Evolutionary conservation across 2,329 filamentous ascomycete genomes (phyloP).

Genomic region (Apiospora aurea): DNA sequence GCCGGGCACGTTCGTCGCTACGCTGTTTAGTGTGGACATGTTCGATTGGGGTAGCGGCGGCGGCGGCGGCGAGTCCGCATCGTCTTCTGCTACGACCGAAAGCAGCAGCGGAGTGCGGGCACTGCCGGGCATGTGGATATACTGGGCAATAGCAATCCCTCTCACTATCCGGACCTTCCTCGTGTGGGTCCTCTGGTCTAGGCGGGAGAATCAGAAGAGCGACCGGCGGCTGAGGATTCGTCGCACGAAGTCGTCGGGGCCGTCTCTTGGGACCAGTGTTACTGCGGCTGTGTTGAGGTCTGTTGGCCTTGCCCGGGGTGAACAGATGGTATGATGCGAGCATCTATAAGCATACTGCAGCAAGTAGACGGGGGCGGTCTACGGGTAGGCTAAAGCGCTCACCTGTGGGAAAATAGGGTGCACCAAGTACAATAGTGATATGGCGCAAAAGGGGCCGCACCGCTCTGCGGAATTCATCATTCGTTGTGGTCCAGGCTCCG

Average conservation of each 20-base stretch:
- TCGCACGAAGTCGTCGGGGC: not conserved
- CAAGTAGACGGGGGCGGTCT: no score
- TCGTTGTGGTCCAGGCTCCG: no score
- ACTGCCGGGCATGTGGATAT: not conserved
- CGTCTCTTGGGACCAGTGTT: not conserved
- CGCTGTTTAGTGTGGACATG: not conserved
- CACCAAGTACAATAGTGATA: no score
- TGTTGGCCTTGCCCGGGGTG: not conserved
- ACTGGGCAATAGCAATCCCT: not conserved
- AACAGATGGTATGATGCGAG: not conserved
- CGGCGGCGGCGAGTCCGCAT: not conserved
- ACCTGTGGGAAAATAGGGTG: no score
- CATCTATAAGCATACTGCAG: no score
- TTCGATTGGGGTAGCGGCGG: not conserved
- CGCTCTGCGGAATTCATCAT: no score
- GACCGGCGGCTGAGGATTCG: not conserved
- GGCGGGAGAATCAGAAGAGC: not conserved
- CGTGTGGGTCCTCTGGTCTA: not conserved
- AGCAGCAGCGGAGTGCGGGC: not conserved
- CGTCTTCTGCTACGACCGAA: not conserved
- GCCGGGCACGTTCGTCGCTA: slow-evolving; percentile 14
- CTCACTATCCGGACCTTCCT: not conserved
- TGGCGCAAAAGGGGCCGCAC: no score
- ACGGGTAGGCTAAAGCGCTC: no score
- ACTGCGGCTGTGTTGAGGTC: not conserved